Evolutionary conservation across 2,329 filamentous ascomycete genomes (phyloP).

Genomic region (Fusarium buxicola): DNA sequence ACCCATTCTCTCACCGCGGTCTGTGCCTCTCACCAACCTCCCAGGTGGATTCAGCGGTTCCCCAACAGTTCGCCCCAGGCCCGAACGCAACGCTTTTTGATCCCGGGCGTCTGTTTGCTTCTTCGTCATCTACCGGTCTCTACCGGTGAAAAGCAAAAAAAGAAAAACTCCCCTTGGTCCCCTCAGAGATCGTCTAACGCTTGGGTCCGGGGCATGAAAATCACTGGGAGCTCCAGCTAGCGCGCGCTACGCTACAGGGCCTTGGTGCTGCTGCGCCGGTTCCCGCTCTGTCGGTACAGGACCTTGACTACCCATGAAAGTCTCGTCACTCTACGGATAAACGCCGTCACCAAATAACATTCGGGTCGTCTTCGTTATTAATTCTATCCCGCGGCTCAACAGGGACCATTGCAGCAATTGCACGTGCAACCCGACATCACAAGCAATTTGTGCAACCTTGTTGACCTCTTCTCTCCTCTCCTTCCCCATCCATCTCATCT

Average conservation of each 20-base stretch:
- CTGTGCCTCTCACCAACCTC: constrained; percentile 24
- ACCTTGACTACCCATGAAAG: no score
- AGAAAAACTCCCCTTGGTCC: constrained; percentile 2
- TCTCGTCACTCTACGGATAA: no score
- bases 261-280: constrained; percentile 22
- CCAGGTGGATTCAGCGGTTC: background rate
- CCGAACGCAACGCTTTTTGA: background rate
- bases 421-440: constrained; percentile 30
- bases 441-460: constrained; percentile 37
- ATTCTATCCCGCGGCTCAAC: constrained; percentile 20
- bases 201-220: constrained; percentile 1
- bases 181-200: constrained; percentile 21
- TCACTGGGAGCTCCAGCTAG: constrained; percentile 33
- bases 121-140: constrained; percentile 27
- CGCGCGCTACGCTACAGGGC: constrained; percentile 32
- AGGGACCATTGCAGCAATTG: constrained; percentile 16
- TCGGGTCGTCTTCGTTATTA: no score
- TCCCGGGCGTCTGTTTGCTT: background rate
- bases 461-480: constrained; percentile 32
- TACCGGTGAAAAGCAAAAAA: constrained; percentile 17
- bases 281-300: constrained; percentile 37
- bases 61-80: background rate
- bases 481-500: constrained; percentile 18
- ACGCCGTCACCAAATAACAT: no score
- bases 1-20: constrained; percentile 9